Base-by-base conservation (phyloP, 2,329 filamentous ascomycete genomes). In the Penicillium sp. region DNA sequence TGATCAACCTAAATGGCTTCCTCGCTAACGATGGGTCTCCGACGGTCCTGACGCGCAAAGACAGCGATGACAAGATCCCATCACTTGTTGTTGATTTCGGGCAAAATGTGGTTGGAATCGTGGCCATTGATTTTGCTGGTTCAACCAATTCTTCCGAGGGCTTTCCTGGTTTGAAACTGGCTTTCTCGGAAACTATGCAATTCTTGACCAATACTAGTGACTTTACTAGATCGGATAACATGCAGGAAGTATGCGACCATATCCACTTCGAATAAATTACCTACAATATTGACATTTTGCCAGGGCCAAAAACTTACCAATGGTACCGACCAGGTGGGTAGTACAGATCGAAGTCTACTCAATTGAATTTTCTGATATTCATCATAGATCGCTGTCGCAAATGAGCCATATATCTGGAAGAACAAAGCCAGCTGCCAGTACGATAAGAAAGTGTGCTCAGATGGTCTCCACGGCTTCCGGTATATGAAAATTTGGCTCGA, bases 381-480 rank as follows among this genome's bases (percentile, higher is more conserved):
- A 7, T 27, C 13, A 26, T n/a, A 49, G 72, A 70, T 80, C 53
- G 78, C 78, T 3, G 80, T 82, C 13, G 59, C 65, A 30, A 61
- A 67, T 3, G 47, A 68, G 3, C 61, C 69, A 3, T 80, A 77
- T 49, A 75, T 69, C 2, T 82, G 79, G 79, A 71, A 66, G 8
- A 67, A 79, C 49, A 63, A 68, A 29, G 69, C 75, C 46, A 78
- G 78, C 9, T 82, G 79, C 51, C 63, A 75, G 33, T 63, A 73
- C 37, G 70, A 63, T 15, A 67, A 51, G 5, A 63, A 79, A 49
- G 78, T 82, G 10, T 82, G 80, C 57, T 68, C 76, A 0, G 80
- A 82, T 50, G 80, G 80, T 2, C 64, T 82, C 4, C 80, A 82
- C 46, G 80, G 78, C 4, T 82, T 82, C 58, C 74, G 80, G 30